phyloP scores from a whole-genome alignment of 176 grass and related monocot genomes.

The Oryza rufipogon region DNA sequence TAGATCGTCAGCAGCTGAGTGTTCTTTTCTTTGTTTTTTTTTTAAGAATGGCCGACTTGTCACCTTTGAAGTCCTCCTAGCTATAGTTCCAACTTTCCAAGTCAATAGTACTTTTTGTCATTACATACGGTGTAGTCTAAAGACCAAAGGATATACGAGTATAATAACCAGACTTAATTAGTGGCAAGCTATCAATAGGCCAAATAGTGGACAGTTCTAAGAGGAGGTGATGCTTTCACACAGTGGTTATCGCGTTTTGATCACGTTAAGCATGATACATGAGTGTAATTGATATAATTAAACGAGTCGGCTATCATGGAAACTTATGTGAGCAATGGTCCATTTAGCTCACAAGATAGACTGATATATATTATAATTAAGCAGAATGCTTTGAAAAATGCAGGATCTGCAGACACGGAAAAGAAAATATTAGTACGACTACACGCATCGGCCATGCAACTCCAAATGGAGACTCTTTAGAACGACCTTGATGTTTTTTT shows the following conservation, averaged over 20 bases:
- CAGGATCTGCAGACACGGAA: not conserved
- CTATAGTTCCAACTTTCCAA: not conserved
- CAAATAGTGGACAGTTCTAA: not conserved
- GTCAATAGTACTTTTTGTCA: slow-evolving; percentile 42
- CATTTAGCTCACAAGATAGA: not conserved
- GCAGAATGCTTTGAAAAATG: slow-evolving; percentile 10
- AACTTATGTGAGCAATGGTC: not conserved
- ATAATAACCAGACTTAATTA: not conserved
- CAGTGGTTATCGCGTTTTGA: slow-evolving; percentile 2
- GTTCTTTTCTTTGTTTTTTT: not conserved
- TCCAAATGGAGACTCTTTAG: slow-evolving; percentile 31
- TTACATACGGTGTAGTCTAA: not conserved
- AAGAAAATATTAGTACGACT: not conserved
- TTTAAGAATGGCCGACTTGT: not conserved
- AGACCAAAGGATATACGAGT: not conserved
- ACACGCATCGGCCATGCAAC: not conserved
- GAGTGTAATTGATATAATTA: not conserved
- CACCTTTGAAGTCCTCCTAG: not conserved
- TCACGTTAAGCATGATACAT: not conserved
- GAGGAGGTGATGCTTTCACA: slow-evolving; percentile 44
- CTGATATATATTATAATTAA: not conserved
- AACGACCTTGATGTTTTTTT: slow-evolving; percentile 26
- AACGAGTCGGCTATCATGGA: not conserved
- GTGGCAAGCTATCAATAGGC: too few species aligned
- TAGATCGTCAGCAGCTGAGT: slow-evolving; percentile 18